Evolutionary conservation across 768 basidiomycete species (phyloP).

Genomic region (Rhodotorula diobovata): DNA sequence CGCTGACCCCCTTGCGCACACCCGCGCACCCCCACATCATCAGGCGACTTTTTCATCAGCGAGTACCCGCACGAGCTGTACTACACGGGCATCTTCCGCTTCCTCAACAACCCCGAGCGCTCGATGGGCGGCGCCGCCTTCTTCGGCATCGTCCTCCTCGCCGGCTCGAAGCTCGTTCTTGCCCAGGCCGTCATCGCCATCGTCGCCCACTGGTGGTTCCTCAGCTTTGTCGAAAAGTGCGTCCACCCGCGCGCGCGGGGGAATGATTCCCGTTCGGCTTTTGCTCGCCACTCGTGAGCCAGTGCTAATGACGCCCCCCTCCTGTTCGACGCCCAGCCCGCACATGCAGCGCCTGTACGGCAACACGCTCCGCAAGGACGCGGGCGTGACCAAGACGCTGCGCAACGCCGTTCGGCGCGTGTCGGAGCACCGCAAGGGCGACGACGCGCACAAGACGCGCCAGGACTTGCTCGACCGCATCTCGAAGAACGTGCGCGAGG

Average conservation of each 20-base stretch:
- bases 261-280: background rate
- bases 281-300: background rate
- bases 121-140: conserved; percentile 92
- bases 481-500: conserved; percentile 79
- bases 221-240: conserved; percentile 83
- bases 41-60: conserved; percentile 52
- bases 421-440: conserved; percentile 62
- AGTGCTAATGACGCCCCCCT: background rate
- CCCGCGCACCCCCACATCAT: background rate
- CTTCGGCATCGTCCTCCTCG: conserved; percentile 87
- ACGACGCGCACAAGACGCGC: conserved; percentile 54
- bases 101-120: conserved; percentile 67
- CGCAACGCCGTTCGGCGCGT: conserved; percentile 54
- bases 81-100: conserved; percentile 97
- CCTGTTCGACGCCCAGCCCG: conserved; percentile 61
- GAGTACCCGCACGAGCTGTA: conserved; percentile 83
- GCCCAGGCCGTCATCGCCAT: conserved; percentile 76
- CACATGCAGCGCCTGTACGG: conserved; percentile 98
- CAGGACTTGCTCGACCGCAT: conserved; percentile 56
- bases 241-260: too few relatives aligned
- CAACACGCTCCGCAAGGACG: conserved; percentile 85
- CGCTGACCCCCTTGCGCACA: background rate
- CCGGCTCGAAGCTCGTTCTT: conserved; percentile 86
- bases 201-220: conserved; percentile 93
- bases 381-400: conserved; percentile 96